Base-by-base conservation (phyloP, 2,329 filamentous ascomycete genomes). In the Alternaria longipes region DNA sequence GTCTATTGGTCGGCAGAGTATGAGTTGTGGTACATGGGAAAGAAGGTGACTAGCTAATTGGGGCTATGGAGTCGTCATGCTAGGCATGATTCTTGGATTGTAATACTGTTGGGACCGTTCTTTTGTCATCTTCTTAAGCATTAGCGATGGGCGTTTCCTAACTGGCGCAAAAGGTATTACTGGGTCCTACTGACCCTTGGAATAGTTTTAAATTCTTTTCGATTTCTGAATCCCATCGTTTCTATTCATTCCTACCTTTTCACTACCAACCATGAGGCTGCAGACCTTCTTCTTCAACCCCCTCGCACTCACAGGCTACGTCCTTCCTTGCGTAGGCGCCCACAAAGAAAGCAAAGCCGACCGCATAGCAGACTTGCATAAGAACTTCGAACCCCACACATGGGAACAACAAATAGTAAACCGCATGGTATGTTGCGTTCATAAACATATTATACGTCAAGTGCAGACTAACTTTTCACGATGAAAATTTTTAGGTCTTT, bases 1-100 rank as follows among this genome's bases (percentile, higher is more conserved):
- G 62, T 2, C 8, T 72, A 20, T 53, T 73, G 20, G 36, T 45
- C 12, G 54, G 54, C 3, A 58, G 38, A 52, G 36, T 18, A 26
- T 16, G 22, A 28, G 36, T 3, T 32, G 16, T 22, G 9, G 12
- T 6, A 5, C 8, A 28, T 9, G 12, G 22, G 1, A 38, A 6
- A 26, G 14, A 22, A 16, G 32, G 20, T 38, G n/a, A 26, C 36
- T 5, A 6, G 22, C 12, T 24, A 18, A 9, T 8, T 22, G 30
- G 18, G 16, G 20, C 20, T 6, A 36, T 9, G 46, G 8, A 8
- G 14, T 8, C 16, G 3, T 3, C 8, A n/a, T 4, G 3, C 3
- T n/a, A 3, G 20, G 0, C 32, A 7, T 38, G 6, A 24, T 2
- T 38, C 3, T 24, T 22, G 4, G 22, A 30, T 9, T 20, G 8